Base-by-base conservation (phyloP, 2,329 filamentous ascomycete genomes). In the Shiraia bambusicola region DNA sequence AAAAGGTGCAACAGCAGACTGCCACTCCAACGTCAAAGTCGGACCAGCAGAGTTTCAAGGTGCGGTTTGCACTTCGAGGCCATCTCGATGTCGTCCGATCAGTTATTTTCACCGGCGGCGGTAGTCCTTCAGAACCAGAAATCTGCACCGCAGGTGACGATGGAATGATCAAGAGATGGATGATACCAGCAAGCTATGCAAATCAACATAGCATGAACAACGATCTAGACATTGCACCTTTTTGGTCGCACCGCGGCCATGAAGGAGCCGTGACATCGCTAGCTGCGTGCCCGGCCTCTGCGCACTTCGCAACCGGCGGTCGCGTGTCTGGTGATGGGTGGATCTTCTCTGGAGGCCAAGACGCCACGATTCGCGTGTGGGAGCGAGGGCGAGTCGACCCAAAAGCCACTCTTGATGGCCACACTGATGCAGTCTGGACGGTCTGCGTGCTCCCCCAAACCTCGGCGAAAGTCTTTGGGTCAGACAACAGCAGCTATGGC, bases 321-420 rank as follows among this genome's bases (percentile, higher is more conserved):
- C 83, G 91, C 49, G 88, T 88, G 6, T 83, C 87, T 57, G 92
- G 92, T 24, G 93, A 97, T 58, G 93, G 93, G 19, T 98, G 93
- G 93, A 91, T 98, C 52, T 98, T 98, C 69, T 97, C 92, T 4
- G 93, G 93, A 47, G 93, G 93, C 3, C 90, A 96, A 66, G 93
- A 98, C 69, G 83, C 88, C 13, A 95, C 89, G 6, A 84, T 98
- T 27, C 83, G 91, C 22, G 90, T 98, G 0, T 98, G 93, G 93
- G 92, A 98, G 69, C 82, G 91, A 36, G 92, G 92, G 19, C 79
- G 92, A 33, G 89, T 98, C 24, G 93, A 97, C 64, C 90, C 93
- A 6, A 97, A 97, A 69, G 90, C 90, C 2, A 95, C 90, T 0
- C 76, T 98, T 3, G 89, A 96, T 54, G 92, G 91, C 1, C 93